Evolutionary conservation across 108 stramenopile genomes (phyloP).

Genomic region (Cyclotella atomus): DNA sequence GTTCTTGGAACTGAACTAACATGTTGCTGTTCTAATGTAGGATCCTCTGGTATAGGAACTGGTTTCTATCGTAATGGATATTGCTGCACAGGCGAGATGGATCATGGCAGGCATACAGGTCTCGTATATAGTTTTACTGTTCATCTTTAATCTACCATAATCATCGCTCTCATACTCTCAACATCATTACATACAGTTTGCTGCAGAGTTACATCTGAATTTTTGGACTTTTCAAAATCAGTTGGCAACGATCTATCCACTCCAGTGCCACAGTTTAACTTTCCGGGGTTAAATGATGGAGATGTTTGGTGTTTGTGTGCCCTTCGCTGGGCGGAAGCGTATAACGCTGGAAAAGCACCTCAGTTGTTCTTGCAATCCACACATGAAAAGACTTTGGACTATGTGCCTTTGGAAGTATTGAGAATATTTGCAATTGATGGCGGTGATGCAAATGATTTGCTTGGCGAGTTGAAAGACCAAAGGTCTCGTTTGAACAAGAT

Average conservation of each 20-base stretch:
- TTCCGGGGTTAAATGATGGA: slow-evolving; percentile 83
- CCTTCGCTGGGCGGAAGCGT: slow-evolving; percentile 83
- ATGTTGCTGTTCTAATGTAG: slow-evolving; percentile 72
- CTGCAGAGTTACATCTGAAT: slow-evolving; percentile 75
- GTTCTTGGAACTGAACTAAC: slow-evolving; percentile 71
- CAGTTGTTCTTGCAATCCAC: slow-evolving; percentile 69
- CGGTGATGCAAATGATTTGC: slow-evolving; percentile 56
- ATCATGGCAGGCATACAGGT: slow-evolving; percentile 77
- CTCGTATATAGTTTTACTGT: no score
- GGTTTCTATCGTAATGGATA: slow-evolving; percentile 88
- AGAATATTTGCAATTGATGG: slow-evolving; percentile 66
- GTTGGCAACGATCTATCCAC: slow-evolving; percentile 86
- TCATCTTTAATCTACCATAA: no score
- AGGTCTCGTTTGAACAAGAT: slow-evolving; percentile 59
- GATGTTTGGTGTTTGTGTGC: slow-evolving; percentile 92
- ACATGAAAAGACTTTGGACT: slow-evolving; percentile 84
- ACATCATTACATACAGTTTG: slow-evolving; percentile 90
- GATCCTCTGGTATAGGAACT: slow-evolving; percentile 73
- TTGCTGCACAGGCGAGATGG: slow-evolving; percentile 78
- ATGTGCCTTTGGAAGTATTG: slow-evolving; percentile 59
- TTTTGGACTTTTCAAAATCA: slow-evolving; percentile 68
- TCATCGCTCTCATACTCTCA: no score
- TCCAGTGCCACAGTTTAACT: slow-evolving; percentile 70
- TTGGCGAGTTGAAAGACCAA: slow-evolving; percentile 62
- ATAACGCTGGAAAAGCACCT: slow-evolving; percentile 70